Evolutionary conservation across 2,329 filamentous ascomycete species (phyloP), one percentile per base, ranked within the genome.

Genomic region (Fusarium hainanense): DNA sequence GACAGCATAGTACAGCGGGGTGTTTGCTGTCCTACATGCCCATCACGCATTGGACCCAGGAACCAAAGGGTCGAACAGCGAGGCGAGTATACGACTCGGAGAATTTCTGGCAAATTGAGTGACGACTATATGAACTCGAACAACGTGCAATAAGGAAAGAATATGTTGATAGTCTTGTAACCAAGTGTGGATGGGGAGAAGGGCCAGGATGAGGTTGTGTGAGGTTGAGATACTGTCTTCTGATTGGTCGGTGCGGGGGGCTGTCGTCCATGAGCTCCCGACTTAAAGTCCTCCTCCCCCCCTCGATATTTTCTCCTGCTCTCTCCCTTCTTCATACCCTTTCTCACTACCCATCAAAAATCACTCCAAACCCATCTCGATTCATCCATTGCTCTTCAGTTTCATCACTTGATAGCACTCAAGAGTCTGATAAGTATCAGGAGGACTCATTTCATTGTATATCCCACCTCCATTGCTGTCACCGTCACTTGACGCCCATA

Each of bases 211-310:
- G 72, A 74, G 70, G 72, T 74, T 68, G 66, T 69, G 58, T 63
- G 68, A 72, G 70, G 72, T 74, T 48, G 34, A 43, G 20, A 32
- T 20, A n/a, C 42, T 27, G 55, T 37, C 10, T 5, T 57, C 32
- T 74, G 72, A 74, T 74, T 74, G 72, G 72, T 27, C 47, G 20
- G 34, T 21, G 51, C 23, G 49, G 60, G 72, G 72, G 64, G 64
- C 27, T 34, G 46, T 43, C 44, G 55, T 43, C 43, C 51, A 44
- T 51, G 51, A 55, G 37, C 40, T 58, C 56, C 40, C 41, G 48
- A 59, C 68, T 65, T 74, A 74, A 74, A 74, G 70, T 42, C 47
- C 66, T 58, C 48, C 52, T 60, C 44, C 60, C 72, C 49, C 69
- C 70, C 68, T 63, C 58, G 34, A 51, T 34, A 27, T 54, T 57